These are phyloP conservation scores for Pulveroboletus sp. DNA, from an alignment of 768 basidiomycete species.

Conservation along the genomic window DNA sequence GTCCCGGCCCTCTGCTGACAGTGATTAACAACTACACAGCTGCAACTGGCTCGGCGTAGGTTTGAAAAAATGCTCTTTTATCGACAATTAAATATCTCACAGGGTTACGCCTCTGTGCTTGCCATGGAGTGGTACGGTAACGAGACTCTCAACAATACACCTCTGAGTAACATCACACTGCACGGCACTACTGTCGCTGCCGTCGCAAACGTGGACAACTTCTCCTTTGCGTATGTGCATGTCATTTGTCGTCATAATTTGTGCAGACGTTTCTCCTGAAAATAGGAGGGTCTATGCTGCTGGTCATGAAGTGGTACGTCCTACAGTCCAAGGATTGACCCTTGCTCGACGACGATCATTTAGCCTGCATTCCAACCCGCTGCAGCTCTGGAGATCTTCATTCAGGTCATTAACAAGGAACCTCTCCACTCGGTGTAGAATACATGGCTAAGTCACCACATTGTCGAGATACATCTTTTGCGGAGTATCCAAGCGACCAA, in stretches of 20 bases:
- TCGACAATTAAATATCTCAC: not conserved
- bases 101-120: slow-evolving; percentile 37
- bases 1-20: no score
- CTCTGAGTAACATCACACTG: no score
- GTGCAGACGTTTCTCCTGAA: not conserved
- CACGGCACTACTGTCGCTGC: no score
- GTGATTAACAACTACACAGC: not conserved
- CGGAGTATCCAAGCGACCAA: no score
- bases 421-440: no score
- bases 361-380: slow-evolving; percentile 65
- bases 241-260: not conserved
- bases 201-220: no score
- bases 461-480: no score
- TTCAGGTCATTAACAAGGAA: no score
- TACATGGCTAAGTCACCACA: no score
- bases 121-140: slow-evolving; percentile 50
- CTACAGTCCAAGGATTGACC: not conserved
- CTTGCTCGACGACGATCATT: not conserved
- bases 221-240: slow-evolving; percentile 59
- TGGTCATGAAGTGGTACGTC: slow-evolving; percentile 62
- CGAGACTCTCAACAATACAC: no score
- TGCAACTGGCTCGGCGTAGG: slow-evolving; percentile 36
- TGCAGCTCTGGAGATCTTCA: slow-evolving; percentile 57
- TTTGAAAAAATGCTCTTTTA: not conserved
- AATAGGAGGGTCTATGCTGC: slow-evolving; percentile 52